phyloP scores from a whole-genome alignment of 495 filamentous ascomycete species.

The Friedmanniomyces endolithicus region DNA sequence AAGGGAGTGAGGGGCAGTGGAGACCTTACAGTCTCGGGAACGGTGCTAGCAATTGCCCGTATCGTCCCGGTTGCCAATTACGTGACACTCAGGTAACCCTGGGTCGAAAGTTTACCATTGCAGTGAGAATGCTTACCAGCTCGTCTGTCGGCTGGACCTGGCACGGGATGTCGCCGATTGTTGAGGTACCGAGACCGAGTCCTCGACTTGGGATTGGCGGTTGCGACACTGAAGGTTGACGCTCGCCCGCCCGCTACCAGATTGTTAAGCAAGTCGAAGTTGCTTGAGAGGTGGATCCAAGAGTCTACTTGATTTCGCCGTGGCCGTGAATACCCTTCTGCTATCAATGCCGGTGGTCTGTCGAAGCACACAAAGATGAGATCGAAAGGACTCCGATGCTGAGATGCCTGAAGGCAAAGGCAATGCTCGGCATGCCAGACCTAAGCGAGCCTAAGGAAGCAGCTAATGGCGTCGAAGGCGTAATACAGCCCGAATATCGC shows the following conservation, averaged over 20 bases:
- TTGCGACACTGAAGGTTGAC: background rate
- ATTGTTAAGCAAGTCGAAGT: background rate
- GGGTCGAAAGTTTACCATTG: background rate
- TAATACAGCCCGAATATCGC: background rate
- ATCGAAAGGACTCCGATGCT: background rate
- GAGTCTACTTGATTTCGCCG: background rate
- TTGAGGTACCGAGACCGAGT: background rate
- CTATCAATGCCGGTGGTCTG: background rate
- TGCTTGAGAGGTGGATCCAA: background rate
- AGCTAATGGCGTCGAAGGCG: background rate
- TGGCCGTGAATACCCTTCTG: too few species aligned
- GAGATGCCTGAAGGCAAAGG: background rate
- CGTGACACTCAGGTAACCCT: background rate
- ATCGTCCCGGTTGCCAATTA: background rate
- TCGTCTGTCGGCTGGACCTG: background rate
- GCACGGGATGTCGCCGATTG: background rate
- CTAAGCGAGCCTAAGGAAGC: background rate
- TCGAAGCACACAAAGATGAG: background rate
- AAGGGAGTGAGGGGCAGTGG: background rate
- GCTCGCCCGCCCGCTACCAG: constrained; percentile 3
- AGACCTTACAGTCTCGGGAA: background rate
- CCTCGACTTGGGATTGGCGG: background rate
- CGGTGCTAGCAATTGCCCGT: background rate
- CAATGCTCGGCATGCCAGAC: background rate
- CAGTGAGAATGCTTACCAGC: background rate